Evolutionary conservation across 163 green algal genomes (phyloP), one percentile per base, ranked within the genome.

Genomic region (Botryococcus braunii): DNA sequence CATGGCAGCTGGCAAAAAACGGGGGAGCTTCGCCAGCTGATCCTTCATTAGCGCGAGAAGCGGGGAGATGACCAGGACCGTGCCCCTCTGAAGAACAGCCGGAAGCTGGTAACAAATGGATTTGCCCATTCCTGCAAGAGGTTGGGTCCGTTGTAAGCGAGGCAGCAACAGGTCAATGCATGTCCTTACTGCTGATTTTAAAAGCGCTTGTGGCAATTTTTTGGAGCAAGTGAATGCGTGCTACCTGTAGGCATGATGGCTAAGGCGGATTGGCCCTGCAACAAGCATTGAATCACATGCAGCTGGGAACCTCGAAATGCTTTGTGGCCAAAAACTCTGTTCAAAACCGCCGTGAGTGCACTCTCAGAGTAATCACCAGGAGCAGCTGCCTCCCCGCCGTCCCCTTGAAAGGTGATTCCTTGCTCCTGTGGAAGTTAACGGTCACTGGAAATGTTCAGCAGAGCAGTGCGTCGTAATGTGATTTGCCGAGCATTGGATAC

Each of bases 1-100:
- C 79, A 86, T 85, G 32, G 79, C 85, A 3, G 77, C 70, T 5
- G 82, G 69, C 60, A 91, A 65, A 8, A 64, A 64, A 0, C 70
- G 41, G 0, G 83, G 83, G 75, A 92, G 77, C 46, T 78, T 79
- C 23, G 73, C 59, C 27, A 97, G 78, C 83, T 99, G 94, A 81
- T 99, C 92, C 11, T 83, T 74, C 85, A 98, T 98, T 2, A 99
- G 82, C 0, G 94, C 91, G 39, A 98, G 74, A 55, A 99, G 80
- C 0, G 94, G 94, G 0, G 88, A 95, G 39, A 99, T 82, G n/a
- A 99, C 92, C 35, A 99, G 46, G 5, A 60, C 68, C 40, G 71
- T 71, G 68, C 86, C 86, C 17, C 79, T 76, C 66, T 86, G 66
- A 38, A 94, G 68, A 32, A 90, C 56, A 1, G 90, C 84, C 0